Evolutionary conservation across 1,284 basidiomycete genomes (phyloP), one percentile per base, ranked within the genome.

Genomic region (Naganishia liquefaciens): DNA sequence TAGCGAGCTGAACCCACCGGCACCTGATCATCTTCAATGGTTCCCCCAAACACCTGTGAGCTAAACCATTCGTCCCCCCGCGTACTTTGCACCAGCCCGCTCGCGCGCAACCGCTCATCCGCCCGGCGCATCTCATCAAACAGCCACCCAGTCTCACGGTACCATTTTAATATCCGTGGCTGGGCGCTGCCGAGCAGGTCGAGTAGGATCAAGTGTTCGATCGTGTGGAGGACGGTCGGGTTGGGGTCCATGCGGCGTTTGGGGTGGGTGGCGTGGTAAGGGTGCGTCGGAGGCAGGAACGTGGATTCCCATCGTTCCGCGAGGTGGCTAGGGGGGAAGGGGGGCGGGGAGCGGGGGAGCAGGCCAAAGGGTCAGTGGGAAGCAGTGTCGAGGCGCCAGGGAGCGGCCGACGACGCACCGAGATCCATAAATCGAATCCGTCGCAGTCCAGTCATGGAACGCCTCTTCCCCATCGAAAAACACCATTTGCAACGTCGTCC

Each of bases 391-490:
- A n/a, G n/a, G n/a, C n/a, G n/a, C n/a, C n/a, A n/a, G n/a, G n/a
- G n/a, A n/a, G n/a, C n/a, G n/a, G n/a, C n/a, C n/a, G n/a, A n/a
- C n/a, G n/a, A n/a, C 80, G 64, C 72, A 91, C 90, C 89, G 86
- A 46, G 93, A 88, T 25, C 96, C 96, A 75, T 99, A 99, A 53
- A 94, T 87, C 1, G 91, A 94, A 77, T 99, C 96, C 0, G 84
- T 86, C 40, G 83, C 83, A 1, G 93, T 92, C 96, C 96, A 99
- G 43, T 85, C 81, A 40, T 86, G 82, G 78, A 94, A 98, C 0
- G 96, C 96, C 78, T 99, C 96, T 77, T 99, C 96, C 3, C 96
- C 96, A 73, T 99, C 97, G 68, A 99, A 94, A 74, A 99, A 96
- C 23, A 99, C 82, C n/a, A 99, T 81, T 76, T 98, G 93, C 17